These are phyloP conservation scores for sweet orange (Citrus sinensis) DNA, from an alignment of 345 rosid genomes.

Conservation along the genomic window DVS_A1.0 CM039165.1:31325501-31326000, in stretches of 20 bases:
- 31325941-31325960: background rate
- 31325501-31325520: constrained; percentile 50
- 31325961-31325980: background rate
- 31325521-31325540: constrained; percentile 37
- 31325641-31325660: constrained; percentile 47
- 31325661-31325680: constrained; percentile 45
- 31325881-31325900: background rate
- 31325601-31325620: constrained; percentile 69
- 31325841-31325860: constrained; percentile 7
- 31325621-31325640: constrained; percentile 62
- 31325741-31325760: constrained; percentile 40
- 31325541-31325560: constrained; percentile 57
- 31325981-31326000: constrained; percentile 5
- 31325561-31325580: constrained; percentile 84
- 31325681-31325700: constrained; percentile 62
- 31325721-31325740: constrained; percentile 81
- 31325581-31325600: constrained; percentile 75
- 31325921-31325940: constrained; percentile 4
- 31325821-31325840: constrained; percentile 27
- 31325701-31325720: constrained; percentile 83
- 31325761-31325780: constrained; percentile 27
- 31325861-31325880: background rate
- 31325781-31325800: constrained; percentile 28
- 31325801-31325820: constrained; percentile 40
- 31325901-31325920: constrained; percentile 8